These are phyloP conservation scores for Hyaloscypha hepaticicola DNA, from an alignment of 495 filamentous ascomycete genomes.

Conservation along the genomic window DNA sequence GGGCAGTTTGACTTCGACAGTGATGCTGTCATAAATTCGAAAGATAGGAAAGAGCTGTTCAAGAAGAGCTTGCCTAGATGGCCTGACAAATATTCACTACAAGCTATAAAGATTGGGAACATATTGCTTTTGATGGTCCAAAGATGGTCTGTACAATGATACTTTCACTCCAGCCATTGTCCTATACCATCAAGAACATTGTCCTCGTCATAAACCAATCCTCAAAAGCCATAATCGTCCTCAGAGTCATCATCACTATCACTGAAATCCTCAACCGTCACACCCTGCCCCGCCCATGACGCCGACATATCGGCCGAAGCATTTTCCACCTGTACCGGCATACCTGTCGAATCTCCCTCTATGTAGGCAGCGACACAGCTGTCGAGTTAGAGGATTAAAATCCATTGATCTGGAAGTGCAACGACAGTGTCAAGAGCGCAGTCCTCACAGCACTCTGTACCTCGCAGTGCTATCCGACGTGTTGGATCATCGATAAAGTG, in stretches of 20 bases:
- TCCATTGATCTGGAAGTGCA: too few species aligned
- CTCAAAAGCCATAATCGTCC: slow-evolving; percentile 10
- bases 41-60: slow-evolving; percentile 14
- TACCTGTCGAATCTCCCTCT: slow-evolving; percentile 2
- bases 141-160: not conserved
- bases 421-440: too few species aligned
- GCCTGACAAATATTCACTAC: slow-evolving; percentile 2
- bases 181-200: slow-evolving; percentile 5
- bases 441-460: too few species aligned
- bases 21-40: slow-evolving; percentile 9
- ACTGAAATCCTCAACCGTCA: slow-evolving; percentile 4
- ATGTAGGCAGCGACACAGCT: too few species aligned
- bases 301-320: slow-evolving; percentile 8
- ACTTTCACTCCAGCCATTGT: slow-evolving; percentile 6
- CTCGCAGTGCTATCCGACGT: too few species aligned
- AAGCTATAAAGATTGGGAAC: not conserved
- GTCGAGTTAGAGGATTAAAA: too few species aligned
- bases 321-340: slow-evolving; percentile 7
- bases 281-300: slow-evolving; percentile 9
- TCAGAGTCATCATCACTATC: too few species aligned
- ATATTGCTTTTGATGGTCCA: not conserved
- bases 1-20: slow-evolving; percentile 13
- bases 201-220: slow-evolving; percentile 6
- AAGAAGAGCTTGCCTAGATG: slow-evolving; percentile 9
- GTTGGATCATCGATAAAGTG: too few species aligned